These are phyloP conservation scores for Takashimella tepidaria DNA, from an alignment of 1,284 basidiomycete species.

Conservation along the genomic window DNA sequence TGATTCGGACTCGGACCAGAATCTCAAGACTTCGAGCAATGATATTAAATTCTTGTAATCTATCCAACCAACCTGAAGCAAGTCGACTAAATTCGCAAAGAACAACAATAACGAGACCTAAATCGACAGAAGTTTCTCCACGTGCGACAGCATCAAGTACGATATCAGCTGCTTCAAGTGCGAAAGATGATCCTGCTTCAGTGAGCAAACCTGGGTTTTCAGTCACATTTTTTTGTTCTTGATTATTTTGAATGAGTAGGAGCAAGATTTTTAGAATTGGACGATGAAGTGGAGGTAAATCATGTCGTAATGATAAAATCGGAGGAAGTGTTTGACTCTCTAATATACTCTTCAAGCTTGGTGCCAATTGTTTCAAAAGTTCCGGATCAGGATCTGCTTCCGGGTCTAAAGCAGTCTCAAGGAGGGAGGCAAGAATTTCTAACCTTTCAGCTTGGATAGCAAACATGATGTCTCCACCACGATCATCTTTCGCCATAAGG, in stretches of 20 bases:
- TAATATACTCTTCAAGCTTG: conserved; percentile 62
- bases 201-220: conserved; percentile 11
- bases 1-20: conserved; percentile 53
- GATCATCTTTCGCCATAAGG: conserved; percentile 63
- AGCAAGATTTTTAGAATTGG: conserved; percentile 73
- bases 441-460: conserved; percentile 72
- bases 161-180: conserved; percentile 36
- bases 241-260: conserved; percentile 54
- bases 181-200: conserved; percentile 27
- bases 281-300: conserved; percentile 69
- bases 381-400: conserved; percentile 48
- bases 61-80: conserved; percentile 50
- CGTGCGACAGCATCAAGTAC: conserved; percentile 31
- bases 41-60: conserved; percentile 75
- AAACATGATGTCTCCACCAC: conserved; percentile 78
- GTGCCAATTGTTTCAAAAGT: conserved; percentile 54
- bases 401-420: conserved; percentile 63
- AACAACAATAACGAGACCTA: conserved; percentile 34
- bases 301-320: conserved; percentile 64
- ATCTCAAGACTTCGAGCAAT: conserved; percentile 72
- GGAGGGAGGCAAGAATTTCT: conserved; percentile 64
- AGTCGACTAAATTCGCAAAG: conserved; percentile 33
- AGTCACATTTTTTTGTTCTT: conserved; percentile 12
- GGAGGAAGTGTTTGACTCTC: conserved; percentile 70
- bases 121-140: conserved; percentile 11